Conservation (phyloP, 108 stramenopile genomes). For the Cyclotella choctawhatcheeana region DNA sequence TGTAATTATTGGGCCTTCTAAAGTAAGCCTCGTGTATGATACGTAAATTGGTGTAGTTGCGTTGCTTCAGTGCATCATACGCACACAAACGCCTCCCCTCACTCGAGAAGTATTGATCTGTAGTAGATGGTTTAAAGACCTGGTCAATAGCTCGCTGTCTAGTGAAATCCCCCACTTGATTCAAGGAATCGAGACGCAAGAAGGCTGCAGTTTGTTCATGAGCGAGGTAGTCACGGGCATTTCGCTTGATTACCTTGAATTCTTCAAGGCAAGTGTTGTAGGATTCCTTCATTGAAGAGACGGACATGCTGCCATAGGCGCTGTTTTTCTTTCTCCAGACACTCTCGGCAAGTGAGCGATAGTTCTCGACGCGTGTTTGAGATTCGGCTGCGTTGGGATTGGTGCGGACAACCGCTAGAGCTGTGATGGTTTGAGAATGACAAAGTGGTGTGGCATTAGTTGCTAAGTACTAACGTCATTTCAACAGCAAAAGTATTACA, state of each 20-base stretch:
- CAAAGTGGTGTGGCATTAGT: too few relatives aligned
- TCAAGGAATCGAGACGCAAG: slow-evolving; percentile 26
- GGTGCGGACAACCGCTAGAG: slow-evolving; percentile 31
- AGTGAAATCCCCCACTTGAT: slow-evolving; percentile 24
- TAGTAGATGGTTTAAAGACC: slow-evolving; percentile 36
- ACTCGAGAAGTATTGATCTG: slow-evolving; percentile 8
- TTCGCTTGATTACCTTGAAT: slow-evolving; percentile 42
- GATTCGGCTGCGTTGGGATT: slow-evolving; percentile 11
- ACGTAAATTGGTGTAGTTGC: slow-evolving; percentile 28
- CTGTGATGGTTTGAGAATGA: too few relatives aligned
- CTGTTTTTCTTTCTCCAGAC: slow-evolving; percentile 32
- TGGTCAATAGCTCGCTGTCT: slow-evolving; percentile 39
- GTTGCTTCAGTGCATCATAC: slow-evolving; percentile 26
- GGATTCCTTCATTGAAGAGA: slow-evolving; percentile 21
- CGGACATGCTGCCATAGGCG: slow-evolving; percentile 11
- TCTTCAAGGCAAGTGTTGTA: slow-evolving; percentile 33
- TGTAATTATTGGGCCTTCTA: slow-evolving; percentile 18
- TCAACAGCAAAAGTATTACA: too few relatives aligned
- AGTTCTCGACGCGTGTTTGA: slow-evolving; percentile 26
- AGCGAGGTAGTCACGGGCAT: slow-evolving; percentile 43
- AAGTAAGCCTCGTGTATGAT: slow-evolving; percentile 42
- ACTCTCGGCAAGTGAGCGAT: slow-evolving; percentile 31
- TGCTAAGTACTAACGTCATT: too few relatives aligned
- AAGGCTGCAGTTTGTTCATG: slow-evolving; percentile 20
- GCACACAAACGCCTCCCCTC: slow-evolving; percentile 8